phyloP scores from a whole-genome alignment of 2,329 filamentous ascomycete genomes.

The Fusarium praegraminearum region DNA sequence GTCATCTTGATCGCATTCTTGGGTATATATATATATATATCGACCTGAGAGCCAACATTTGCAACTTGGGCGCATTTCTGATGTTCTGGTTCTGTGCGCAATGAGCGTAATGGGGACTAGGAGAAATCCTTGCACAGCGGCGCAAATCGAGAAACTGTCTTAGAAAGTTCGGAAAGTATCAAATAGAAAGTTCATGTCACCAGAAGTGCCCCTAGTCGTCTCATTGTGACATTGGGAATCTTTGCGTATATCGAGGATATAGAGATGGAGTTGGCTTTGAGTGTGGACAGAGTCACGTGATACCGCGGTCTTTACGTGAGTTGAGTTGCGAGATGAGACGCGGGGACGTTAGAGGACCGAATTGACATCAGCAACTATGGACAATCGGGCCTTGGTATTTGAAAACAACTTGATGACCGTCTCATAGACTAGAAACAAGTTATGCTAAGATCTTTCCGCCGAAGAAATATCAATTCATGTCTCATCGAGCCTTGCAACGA shows the following conservation, averaged over 20 bases:
- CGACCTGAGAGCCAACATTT: neutral
- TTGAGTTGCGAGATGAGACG: conserved; percentile 6
- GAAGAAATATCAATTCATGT: neutral
- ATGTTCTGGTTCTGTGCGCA: conserved; percentile 17
- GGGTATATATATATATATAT: neutral
- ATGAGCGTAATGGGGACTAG: conserved; percentile 8
- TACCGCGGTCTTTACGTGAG: conserved; percentile 25
- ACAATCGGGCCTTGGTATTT: neutral
- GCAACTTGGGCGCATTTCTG: conserved; percentile 29
- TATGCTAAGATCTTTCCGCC: neutral
- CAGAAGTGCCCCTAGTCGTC: neutral
- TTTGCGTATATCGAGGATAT: conserved; percentile 2
- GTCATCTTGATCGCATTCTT: neutral
- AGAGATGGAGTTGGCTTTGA: conserved; percentile 22
- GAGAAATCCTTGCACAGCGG: neutral
- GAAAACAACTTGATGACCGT: neutral
- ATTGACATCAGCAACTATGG: conserved; percentile 11
- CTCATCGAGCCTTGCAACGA: conserved; percentile 9
- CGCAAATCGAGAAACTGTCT: conserved; percentile 27
- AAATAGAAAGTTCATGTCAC: neutral
- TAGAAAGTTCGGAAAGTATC: conserved; percentile 13
- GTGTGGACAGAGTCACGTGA: conserved; percentile 38
- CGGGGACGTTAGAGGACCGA: conserved; percentile 6
- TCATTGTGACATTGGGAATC: conserved; percentile 18
- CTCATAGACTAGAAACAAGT: neutral